These are phyloP conservation scores for Cryphonectria radicalis DNA, from an alignment of 2,329 filamentous ascomycete genomes.

Conservation along the genomic window DNA sequence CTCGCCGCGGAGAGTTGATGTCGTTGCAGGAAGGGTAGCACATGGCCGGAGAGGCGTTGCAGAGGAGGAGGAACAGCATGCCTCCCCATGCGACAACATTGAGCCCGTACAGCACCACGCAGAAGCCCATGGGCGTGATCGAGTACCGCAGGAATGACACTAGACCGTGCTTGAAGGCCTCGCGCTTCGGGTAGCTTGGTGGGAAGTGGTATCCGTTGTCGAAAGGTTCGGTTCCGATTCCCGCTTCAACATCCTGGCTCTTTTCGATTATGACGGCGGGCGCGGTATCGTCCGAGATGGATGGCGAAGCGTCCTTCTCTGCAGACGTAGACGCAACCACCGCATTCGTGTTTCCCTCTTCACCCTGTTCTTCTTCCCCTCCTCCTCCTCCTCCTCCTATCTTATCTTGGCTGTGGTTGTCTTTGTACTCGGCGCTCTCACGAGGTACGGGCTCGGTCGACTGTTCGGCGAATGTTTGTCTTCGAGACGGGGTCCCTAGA, in stretches of 20 bases:
- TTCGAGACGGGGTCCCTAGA: slow-evolving; percentile 10
- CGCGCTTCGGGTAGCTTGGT: slow-evolving; percentile 62
- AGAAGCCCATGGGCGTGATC: slow-evolving; percentile 74
- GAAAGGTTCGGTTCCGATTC: slow-evolving; percentile 47
- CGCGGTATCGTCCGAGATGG: slow-evolving; percentile 34
- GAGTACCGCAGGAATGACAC: slow-evolving; percentile 73
- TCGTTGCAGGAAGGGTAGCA: slow-evolving; percentile 71
- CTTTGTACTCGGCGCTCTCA: slow-evolving; percentile 15
- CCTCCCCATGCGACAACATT: slow-evolving; percentile 89
- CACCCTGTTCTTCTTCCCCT: neutral
- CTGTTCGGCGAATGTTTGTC: slow-evolving; percentile 22
- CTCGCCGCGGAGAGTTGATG: slow-evolving; percentile 74
- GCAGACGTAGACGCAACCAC: slow-evolving; percentile 1
- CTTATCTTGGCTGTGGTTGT: neutral
- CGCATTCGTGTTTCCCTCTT: neutral
- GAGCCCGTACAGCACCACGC: slow-evolving; percentile 77
- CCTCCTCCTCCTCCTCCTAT: neutral
- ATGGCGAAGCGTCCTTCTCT: slow-evolving; percentile 10
- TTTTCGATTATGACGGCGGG: slow-evolving; percentile 35
- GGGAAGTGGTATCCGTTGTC: slow-evolving; percentile 70
- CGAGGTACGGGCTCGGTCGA: slow-evolving; percentile 10
- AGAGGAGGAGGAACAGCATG: slow-evolving; percentile 86
- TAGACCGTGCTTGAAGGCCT: slow-evolving; percentile 61
- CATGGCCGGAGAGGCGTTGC: slow-evolving; percentile 75
- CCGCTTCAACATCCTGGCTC: slow-evolving; percentile 27